These are phyloP conservation scores for Arthrobotrys musiformis DNA, from an alignment of 2,329 filamentous ascomycete genomes.

Conservation along the genomic window DNA sequence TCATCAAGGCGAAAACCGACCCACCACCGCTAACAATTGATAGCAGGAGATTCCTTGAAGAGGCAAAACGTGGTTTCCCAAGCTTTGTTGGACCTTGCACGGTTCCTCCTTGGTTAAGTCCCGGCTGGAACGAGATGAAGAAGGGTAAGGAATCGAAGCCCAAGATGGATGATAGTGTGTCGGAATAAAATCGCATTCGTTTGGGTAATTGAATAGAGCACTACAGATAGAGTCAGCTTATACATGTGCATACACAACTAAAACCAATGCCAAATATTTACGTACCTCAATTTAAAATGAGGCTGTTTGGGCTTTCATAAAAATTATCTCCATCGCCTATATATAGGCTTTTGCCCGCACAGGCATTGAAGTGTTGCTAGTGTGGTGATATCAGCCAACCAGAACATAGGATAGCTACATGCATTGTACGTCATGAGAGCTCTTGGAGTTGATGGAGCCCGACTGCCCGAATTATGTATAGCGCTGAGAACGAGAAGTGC, in stretches of 20 bases:
- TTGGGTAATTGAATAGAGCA: too few relatives aligned
- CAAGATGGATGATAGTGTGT: not conserved
- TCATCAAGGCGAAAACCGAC: conserved; percentile 41
- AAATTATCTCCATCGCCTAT: too few relatives aligned
- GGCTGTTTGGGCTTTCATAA: not conserved
- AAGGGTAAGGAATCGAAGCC: not conserved
- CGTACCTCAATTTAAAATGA: too few relatives aligned
- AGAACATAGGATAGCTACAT: conserved; percentile 35
- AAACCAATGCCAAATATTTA: not conserved
- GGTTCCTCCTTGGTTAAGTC: conserved; percentile 45
- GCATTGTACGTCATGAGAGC: conserved; percentile 55
- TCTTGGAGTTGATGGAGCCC: conserved; percentile 25
- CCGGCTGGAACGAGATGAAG: conserved; percentile 11
- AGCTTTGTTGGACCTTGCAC: conserved; percentile 49
- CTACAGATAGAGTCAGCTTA: too few relatives aligned
- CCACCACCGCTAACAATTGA: conserved; percentile 47
- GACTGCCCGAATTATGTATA: conserved; percentile 27
- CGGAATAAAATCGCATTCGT: not conserved
- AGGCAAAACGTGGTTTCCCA: conserved; percentile 48
- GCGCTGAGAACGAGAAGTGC: conserved; percentile 24
- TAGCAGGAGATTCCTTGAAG: conserved; percentile 34
- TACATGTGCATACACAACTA: not conserved
- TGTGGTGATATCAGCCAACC: conserved; percentile 34
- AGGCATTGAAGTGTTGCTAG: conserved; percentile 8
- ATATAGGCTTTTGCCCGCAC: not conserved